Evolutionary conservation across 495 filamentous ascomycete genomes (phyloP).

Genomic region (Aspergillus sclerotioniger): DNA sequence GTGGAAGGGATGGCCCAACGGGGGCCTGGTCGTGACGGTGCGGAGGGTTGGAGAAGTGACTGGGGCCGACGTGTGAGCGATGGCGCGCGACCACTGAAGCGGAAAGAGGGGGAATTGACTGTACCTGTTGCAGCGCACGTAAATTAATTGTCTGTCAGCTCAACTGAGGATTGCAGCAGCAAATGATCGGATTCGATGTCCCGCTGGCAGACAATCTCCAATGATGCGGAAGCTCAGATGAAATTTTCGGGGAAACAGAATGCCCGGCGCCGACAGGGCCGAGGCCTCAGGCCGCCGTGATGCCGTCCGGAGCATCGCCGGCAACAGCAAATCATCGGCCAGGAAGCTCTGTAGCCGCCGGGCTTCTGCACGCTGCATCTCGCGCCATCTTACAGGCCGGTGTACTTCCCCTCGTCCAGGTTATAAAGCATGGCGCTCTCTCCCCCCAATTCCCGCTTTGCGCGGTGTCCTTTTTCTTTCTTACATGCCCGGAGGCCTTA

Average conservation of each 20-base stretch:
- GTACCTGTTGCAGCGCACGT: neutral
- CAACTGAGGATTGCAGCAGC: neutral
- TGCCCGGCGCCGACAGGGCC: conserved; percentile 14
- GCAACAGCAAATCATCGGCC: conserved; percentile 13
- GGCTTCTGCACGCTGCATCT: conserved; percentile 18
- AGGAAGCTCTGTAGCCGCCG: conserved; percentile 21
- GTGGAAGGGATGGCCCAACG: conserved; percentile 25
- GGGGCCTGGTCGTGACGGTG: conserved; percentile 13
- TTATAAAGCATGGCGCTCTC: conserved; percentile 4
- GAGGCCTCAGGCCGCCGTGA: conserved; percentile 4
- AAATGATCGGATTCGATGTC: conserved; percentile 2
- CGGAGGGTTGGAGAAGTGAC: conserved; percentile 10
- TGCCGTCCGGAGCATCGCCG: neutral
- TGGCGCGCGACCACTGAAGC: neutral
- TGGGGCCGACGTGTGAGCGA: conserved; percentile 3
- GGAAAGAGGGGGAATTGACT: neutral
- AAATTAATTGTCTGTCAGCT: neutral
- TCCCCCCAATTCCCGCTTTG: conserved; percentile 3
- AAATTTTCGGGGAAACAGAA: conserved; percentile 49
- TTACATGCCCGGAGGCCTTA: conserved; percentile 1
- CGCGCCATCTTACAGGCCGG: conserved; percentile 13
- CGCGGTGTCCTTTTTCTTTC: conserved; percentile 4
- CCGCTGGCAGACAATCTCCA: conserved; percentile 2
- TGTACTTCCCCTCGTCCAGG: neutral
- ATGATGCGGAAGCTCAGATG: conserved; percentile 29